Base-by-base conservation (phyloP, 148 eudicot genomes). In the Rhododendron ovatum region DNA sequence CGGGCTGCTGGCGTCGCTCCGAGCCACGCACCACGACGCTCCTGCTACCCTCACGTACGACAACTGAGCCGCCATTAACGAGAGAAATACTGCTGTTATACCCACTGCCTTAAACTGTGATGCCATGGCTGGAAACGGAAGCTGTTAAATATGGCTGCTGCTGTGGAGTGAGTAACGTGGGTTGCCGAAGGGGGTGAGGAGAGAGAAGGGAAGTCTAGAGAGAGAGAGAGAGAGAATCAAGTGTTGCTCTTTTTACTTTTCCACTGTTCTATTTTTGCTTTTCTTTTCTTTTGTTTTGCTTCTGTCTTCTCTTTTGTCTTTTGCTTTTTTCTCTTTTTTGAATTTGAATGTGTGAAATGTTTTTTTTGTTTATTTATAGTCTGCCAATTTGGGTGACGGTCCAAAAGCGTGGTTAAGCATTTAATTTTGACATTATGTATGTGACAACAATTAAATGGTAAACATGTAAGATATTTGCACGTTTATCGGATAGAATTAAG, bases 1-100 rank as follows among this genome's bases (percentile, higher is more conserved):
- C 69, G 75, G 53, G 20, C 83, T 83, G 61, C 87, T 88, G 0
- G 94, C 96, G 26, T 91, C 95, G 87, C 96, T 94, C 76, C 95
- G 61, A 3, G 93, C 89, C 87, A 94, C 96, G 85, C 96, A 94
- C 96, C 96, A 92, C 13, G 78, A 82, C 3, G 85, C 91, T 12
- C 15, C 51, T 30, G 13, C 76, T 1, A 4, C 76, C 39, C 20
- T 71, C 20, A 71, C 7, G 14, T n/a, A 67, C 30, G 12, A 15
- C 24, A 14, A 8, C 26, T 17, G 45, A 26, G 1, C 67, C 4
- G 7, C 37, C 39, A 15, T 13, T 30, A 50, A 33, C 9, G 28
- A 51, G 9, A 48, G 2, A 3, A 67, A 26, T 9, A 67, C 11
- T 11, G 13, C 14, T 47, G 59, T n/a, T 5, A 5, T 47, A 22